Base-by-base conservation (phyloP, 1,139 yeast species). In the Yamadazyma sp. region DNA sequence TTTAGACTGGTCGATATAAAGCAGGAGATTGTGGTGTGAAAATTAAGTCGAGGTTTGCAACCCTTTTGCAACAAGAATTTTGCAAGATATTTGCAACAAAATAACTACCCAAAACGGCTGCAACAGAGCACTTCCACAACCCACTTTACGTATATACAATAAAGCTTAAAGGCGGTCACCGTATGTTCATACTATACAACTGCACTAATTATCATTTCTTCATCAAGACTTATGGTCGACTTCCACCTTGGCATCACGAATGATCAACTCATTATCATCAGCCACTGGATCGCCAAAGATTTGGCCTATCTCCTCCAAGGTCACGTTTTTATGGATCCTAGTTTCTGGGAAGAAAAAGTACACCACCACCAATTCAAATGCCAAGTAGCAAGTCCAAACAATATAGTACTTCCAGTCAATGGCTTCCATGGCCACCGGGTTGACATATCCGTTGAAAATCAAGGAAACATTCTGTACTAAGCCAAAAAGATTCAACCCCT, bases 371-470 rank as follows among this genome's bases (percentile, higher is more conserved):
- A 67, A 47, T 45, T 70, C 75, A 33, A 64, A 67, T 1, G 58
- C 64, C 33, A 70, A 50, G 29, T 64, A 50, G 54, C 71, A 64
- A 45, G 74, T 61, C 58, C 57, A 78, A 7, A 79, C 80, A 47
- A 78, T 76, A 55, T 79, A 80, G 61, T 77, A 79, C 51, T 74
- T 77, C 82, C 82, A 78, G 29, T 64, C 67, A 46, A 79, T 73
- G 24, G 73, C 73, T 42, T 70, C 78, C 78, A 79, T 71, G 24
- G 82, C 85, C 51, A 79, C 68, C 6, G 83, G 77, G 50, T 77
- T 77, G 38, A 77, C 80, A 51, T 71, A 78, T 29, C 77, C 61
- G 39, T 60, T 59, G 43, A 50, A 59, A 35, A 57, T 39, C 30
- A 51, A 40, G n/a, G 53, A 43, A 13, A 52, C 15, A 27, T 62